Conservation (phyloP, 2,329 filamentous ascomycete species). For the Nemania sp. region DNA sequence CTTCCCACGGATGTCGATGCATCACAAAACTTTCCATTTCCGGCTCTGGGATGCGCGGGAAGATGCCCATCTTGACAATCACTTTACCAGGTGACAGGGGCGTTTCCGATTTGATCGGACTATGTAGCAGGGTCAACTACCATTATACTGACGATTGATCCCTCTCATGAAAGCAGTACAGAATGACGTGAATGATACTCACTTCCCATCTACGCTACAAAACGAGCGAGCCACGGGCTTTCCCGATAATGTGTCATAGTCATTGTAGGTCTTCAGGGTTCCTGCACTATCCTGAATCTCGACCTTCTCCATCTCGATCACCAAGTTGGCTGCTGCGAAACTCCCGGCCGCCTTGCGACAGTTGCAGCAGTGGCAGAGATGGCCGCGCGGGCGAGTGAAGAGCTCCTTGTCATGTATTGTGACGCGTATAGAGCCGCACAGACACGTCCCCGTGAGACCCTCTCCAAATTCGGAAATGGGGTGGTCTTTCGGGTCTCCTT, state of each 20-base stretch:
- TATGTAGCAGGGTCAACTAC: slow-evolving; percentile 15
- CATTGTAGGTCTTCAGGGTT: slow-evolving; percentile 30
- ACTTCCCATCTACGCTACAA: slow-evolving; percentile 36
- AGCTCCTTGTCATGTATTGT: slow-evolving; percentile 29
- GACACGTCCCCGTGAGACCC: slow-evolving; percentile 29
- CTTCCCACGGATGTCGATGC: slow-evolving; percentile 31
- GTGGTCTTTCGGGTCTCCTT: slow-evolving; percentile 37
- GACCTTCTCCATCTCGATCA: slow-evolving; percentile 36
- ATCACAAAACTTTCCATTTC: slow-evolving; percentile 30
- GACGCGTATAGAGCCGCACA: slow-evolving; percentile 34
- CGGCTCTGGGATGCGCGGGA: slow-evolving; percentile 35
- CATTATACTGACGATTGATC: not conserved
- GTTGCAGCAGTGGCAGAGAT: slow-evolving; percentile 37
- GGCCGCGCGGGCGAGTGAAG: slow-evolving; percentile 29
- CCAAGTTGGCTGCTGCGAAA: slow-evolving; percentile 24
- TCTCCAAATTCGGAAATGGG: slow-evolving; percentile 27
- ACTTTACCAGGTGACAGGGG: slow-evolving; percentile 19
- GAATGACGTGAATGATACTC: slow-evolving; percentile 3
- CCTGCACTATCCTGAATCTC: slow-evolving; percentile 28
- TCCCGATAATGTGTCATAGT: slow-evolving; percentile 31
- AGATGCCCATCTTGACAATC: slow-evolving; percentile 37
- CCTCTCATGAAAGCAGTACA: not conserved
- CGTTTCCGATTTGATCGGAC: slow-evolving; percentile 32
- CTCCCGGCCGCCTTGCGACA: slow-evolving; percentile 35
- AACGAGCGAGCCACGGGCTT: slow-evolving; percentile 34